Conservation (phyloP, 208 protist species). For the Leishmania arabica region DNA sequence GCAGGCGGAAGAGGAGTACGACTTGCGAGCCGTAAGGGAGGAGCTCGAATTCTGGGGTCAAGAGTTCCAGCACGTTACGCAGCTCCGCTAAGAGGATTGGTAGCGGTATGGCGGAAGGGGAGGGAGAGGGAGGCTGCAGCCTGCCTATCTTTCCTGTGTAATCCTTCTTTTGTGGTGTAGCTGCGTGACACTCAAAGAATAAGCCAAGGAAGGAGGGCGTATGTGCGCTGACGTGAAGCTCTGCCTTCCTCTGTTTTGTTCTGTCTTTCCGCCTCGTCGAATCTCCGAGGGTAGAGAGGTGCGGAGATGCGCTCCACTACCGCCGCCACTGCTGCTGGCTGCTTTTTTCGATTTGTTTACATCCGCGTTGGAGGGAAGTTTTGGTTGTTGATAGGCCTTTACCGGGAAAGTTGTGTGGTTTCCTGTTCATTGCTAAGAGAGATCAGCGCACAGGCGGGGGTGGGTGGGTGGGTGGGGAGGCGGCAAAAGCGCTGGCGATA, state of each 20-base stretch:
- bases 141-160: neutral
- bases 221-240: neutral
- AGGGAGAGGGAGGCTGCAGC: neutral
- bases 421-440: neutral
- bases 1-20: slow-evolving; percentile 37
- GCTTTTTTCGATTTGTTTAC: neutral
- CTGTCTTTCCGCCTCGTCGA: neutral
- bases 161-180: neutral
- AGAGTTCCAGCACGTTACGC: slow-evolving; percentile 63
- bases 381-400: neutral
- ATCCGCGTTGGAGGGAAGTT: neutral
- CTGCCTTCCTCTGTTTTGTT: neutral
- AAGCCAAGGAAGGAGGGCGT: neutral
- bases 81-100: slow-evolving; percentile 39
- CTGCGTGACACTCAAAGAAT: neutral
- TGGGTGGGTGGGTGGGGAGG: neutral
- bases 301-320: neutral
- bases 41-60: slow-evolving; percentile 62
- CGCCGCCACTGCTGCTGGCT: neutral
- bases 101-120: neutral
- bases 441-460: neutral
- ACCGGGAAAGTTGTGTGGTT: neutral
- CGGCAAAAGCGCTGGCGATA: neutral
- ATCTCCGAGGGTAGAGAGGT: neutral
- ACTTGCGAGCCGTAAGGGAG: slow-evolving; percentile 52